Percentiles rank a stretch among this genome's conserved stretches.
Evolutionary conservation across 305 asterid species (phyloP).

Genomic region (Fraxinus latifolia): DNA sequence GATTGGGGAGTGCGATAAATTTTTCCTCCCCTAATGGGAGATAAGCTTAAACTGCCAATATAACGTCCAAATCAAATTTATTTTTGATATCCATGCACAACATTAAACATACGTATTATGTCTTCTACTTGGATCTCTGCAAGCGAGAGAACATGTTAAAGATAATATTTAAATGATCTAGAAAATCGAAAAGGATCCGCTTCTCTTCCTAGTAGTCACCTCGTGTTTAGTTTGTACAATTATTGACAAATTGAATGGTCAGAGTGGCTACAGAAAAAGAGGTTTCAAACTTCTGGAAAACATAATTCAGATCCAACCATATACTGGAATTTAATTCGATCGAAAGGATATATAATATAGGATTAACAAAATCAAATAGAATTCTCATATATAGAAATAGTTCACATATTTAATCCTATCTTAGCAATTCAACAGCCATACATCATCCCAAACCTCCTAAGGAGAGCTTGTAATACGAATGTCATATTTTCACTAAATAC

Average conservation of each 20-base stretch:
- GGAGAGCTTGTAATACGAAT: background rate
- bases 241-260: background rate
- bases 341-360: background rate
- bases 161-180: background rate
- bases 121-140: background rate
- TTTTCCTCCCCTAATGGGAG: background rate
- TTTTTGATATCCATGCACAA: background rate
- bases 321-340: background rate
- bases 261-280: background rate
- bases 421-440: background rate
- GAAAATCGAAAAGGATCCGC: background rate
- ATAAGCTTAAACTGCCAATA: background rate
- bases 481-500: conserved; percentile 30
- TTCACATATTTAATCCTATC: background rate
- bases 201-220: background rate
- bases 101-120: background rate
- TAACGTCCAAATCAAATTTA: background rate
- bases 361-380: background rate
- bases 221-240: background rate
- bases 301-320: background rate
- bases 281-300: background rate
- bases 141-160: background rate
- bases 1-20: too few relatives aligned
- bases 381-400: background rate
- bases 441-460: background rate